Evolutionary conservation across 148 eudicot species (phyloP).

Genomic region (Persicaria tinctoria): DNA sequence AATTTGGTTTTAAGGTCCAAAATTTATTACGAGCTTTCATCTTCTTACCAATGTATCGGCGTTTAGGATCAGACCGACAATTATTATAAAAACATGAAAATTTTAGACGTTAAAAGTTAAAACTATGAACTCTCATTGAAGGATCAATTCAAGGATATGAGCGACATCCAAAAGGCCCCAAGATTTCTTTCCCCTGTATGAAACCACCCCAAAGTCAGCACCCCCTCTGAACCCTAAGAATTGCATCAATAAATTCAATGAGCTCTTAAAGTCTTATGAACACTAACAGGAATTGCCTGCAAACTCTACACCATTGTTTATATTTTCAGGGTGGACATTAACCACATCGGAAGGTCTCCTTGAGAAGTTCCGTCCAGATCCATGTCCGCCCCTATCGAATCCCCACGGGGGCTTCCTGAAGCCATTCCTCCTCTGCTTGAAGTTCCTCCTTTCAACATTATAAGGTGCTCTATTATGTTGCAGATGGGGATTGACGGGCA

Average conservation of each 20-base stretch:
- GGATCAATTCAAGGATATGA: constrained; percentile 1
- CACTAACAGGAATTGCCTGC: constrained; percentile 31
- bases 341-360: constrained; percentile 12
- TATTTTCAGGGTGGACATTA: constrained; percentile 28
- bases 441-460: constrained; percentile 36
- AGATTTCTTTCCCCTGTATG: constrained; percentile 3
- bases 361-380: constrained; percentile 21
- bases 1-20: too few species aligned
- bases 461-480: constrained; percentile 22
- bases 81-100: not conserved
- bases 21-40: too few species aligned
- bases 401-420: constrained; percentile 48
- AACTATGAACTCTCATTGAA: not conserved
- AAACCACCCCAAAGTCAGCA: not conserved
- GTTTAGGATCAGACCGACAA: not conserved
- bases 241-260: constrained; percentile 13
- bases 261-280: constrained; percentile 6
- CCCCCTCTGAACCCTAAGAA: constrained; percentile 3
- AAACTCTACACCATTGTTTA: constrained; percentile 33
- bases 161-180: not conserved
- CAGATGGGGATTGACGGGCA: constrained; percentile 20
- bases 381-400: constrained; percentile 31
- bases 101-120: not conserved
- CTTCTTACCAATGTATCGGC: too few species aligned
- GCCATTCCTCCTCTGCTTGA: constrained; percentile 47